Conservation (phyloP, 1,284 basidiomycete genomes). For the Gomphus sp. region DNA sequence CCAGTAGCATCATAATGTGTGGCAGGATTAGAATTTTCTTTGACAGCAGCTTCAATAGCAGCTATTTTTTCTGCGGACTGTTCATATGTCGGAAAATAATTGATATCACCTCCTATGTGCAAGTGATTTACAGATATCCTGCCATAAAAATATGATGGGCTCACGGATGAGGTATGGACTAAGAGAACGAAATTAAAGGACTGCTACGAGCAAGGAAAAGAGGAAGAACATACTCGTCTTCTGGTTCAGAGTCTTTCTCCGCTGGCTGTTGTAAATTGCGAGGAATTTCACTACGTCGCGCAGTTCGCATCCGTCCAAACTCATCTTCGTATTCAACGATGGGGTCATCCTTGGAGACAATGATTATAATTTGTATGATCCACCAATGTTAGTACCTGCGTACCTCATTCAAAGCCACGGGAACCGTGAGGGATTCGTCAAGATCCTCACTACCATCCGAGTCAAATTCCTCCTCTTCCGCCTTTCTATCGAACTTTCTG, state of each 20-base stretch:
- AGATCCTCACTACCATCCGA: conserved; percentile 62
- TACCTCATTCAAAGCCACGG: conserved; percentile 24
- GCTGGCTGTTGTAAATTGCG: conserved; percentile 41
- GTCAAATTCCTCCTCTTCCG: conserved; percentile 41
- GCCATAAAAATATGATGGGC: conserved; percentile 13
- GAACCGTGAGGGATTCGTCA: conserved; percentile 60
- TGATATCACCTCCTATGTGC: conserved; percentile 55
- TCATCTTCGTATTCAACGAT: conserved; percentile 82
- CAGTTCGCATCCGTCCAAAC: conserved; percentile 67
- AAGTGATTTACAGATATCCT: conserved; percentile 2
- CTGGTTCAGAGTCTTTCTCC: conserved; percentile 25
- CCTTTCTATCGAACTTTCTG: conserved; percentile 65
- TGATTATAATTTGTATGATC: not conserved
- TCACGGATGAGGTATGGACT: conserved; percentile 49
- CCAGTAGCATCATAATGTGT: conserved; percentile 75
- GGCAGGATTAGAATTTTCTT: conserved; percentile 66
- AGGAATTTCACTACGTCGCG: conserved; percentile 69
- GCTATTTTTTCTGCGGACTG: conserved; percentile 72
- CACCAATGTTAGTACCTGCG: not conserved
- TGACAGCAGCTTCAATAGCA: conserved; percentile 63
- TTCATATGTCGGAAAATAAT: conserved; percentile 80
- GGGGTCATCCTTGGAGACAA: conserved; percentile 48
- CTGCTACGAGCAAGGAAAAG: conserved; percentile 8
- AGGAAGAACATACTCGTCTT: conserved; percentile 42
- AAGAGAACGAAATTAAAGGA: conserved; percentile 9